These are phyloP conservation scores for Forsythia viridissima DNA, from an alignment of 257 asterid genomes.

Conservation along the genomic window DNA sequence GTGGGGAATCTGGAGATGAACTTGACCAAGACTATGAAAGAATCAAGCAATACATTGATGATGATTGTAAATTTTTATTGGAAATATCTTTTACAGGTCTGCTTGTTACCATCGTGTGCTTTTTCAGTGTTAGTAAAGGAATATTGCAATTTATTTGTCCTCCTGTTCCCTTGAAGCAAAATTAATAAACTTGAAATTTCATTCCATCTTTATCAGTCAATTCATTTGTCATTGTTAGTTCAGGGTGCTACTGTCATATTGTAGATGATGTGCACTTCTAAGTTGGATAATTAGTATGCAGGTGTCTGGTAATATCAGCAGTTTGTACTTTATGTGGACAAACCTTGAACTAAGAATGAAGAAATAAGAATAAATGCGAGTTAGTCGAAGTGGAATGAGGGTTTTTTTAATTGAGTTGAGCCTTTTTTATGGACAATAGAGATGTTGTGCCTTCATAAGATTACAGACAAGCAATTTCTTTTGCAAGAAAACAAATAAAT, in stretches of 20 bases:
- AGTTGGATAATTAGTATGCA: constrained; percentile 12
- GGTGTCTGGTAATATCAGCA: background rate
- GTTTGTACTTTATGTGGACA: background rate
- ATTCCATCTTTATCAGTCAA: constrained; percentile 4
- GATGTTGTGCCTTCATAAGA: background rate
- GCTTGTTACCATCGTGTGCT: constrained; percentile 1
- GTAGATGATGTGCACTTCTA: constrained; percentile 12
- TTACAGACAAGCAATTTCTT: background rate
- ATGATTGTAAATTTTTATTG: constrained; percentile 83
- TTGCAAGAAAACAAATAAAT: background rate
- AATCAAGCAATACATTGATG: constrained; percentile 64
- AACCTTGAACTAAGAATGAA: background rate
- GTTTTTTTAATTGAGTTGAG: background rate
- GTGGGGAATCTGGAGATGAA: constrained; percentile 61
- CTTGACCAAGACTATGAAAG: constrained; percentile 78
- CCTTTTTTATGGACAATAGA: background rate
- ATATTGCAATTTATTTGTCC: constrained; percentile 18
- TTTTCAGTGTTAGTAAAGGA: constrained; percentile 2
- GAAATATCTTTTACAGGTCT: constrained; percentile 85
- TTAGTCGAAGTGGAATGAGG: background rate
- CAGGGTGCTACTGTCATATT: constrained; percentile 10
- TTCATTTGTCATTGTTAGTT: constrained; percentile 8
- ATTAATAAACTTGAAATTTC: constrained; percentile 9
- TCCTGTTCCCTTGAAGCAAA: constrained; percentile 17
- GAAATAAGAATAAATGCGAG: background rate